A percentile compares a stretch with the other conserved stretches of the same genome.
phyloP scores from a whole-genome alignment of 2,329 filamentous ascomycete genomes.

The Talaromyces verruculosus region DNA sequence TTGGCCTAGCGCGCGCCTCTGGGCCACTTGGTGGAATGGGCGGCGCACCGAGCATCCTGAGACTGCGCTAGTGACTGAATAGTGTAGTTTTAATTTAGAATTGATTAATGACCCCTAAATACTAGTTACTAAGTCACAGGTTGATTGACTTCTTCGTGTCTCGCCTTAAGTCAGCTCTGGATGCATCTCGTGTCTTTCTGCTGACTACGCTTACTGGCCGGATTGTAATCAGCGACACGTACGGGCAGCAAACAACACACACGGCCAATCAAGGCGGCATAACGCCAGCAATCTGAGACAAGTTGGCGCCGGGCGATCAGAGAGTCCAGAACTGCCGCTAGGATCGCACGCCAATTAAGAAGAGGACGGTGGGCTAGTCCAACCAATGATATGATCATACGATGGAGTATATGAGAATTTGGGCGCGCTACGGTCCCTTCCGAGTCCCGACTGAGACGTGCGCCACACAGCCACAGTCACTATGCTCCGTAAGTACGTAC shows the following conservation, averaged over 20 bases:
- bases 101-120: background rate
- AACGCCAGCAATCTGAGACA: slow-evolving; percentile 10
- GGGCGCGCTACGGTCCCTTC: background rate
- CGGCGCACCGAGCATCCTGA: background rate
- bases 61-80: background rate
- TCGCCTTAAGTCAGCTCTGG: no score
- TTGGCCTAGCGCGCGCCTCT: background rate
- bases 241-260: background rate
- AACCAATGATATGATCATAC: no score
- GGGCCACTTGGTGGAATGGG: background rate
- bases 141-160: background rate
- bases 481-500: background rate
- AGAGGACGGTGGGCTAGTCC: background rate
- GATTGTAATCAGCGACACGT: background rate
- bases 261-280: background rate
- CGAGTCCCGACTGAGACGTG: background rate
- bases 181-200: background rate
- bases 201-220: background rate
- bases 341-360: background rate
- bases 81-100: background rate
- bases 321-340: slow-evolving; percentile 2
- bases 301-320: slow-evolving; percentile 6
- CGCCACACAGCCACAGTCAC: slow-evolving; percentile 10
- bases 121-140: background rate
- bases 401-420: no score